Base-by-base conservation (phyloP, 208 protist species). In the Vickermania ingenoplastis region DNA sequence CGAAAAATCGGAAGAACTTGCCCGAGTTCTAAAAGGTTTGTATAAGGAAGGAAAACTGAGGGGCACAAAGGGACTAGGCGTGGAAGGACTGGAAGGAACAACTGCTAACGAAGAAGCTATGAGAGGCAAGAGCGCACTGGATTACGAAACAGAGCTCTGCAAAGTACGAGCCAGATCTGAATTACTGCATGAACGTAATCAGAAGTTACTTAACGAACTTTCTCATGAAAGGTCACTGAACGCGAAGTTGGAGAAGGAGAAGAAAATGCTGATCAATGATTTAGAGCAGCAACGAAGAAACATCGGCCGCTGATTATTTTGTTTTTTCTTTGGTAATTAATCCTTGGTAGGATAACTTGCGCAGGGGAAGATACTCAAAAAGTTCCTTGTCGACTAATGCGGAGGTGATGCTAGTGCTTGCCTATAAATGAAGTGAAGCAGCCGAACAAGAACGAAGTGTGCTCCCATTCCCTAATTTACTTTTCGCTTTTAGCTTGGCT, bases 71-170 rank as follows among this genome's bases (percentile, higher is more conserved):
- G 23, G 41, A 85, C 27, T 77, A 61, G 48, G 63, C 36, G 41
- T 5, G 22, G 17, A 22, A 14, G 11, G 25, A 41, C 7, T 11
- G 13, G 27, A 59, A 59, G 29, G 54, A 29, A 31, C 53, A 29
- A 59, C 57, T 27, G 77, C 54, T 25, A 74, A 51, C 41, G 17
- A 17, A 45, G 36, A n/a, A n/a, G n/a, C n/a, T n/a, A 45, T 45
- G 11, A 45, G 36, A n/a, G 7, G 11, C 17, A 45, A 17, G 36
- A 45, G 36, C 17, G 7, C 84, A 17, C 67, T 91, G 2, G 89
- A 91, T 65, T 88, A 94, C 61, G 86, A 94, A 63, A 65, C 91
- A 21, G 81, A 91, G 50, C 59, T 94, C 2, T 65, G 68, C 13
- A 68, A 83, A 2, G 86, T 89, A 53, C 68, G 74, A 13, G 57